Evolutionary conservation across 352 stramenopile species (phyloP).

Genomic region (Phytophthora nicotianae): DNA sequence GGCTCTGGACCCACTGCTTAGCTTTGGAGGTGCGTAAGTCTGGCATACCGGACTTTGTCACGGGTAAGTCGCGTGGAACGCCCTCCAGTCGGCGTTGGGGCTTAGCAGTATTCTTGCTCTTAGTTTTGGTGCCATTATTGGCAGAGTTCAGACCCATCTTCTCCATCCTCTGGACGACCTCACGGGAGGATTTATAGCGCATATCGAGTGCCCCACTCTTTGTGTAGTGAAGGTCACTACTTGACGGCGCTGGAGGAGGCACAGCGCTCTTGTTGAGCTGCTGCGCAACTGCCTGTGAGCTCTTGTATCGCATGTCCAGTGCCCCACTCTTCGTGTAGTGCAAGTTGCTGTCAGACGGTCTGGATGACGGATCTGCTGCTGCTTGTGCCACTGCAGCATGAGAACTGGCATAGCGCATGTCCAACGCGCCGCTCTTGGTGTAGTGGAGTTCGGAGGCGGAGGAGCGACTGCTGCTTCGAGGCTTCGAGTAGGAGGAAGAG

Average conservation of each 20-base stretch:
- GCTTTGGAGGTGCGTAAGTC: slow-evolving; percentile 31
- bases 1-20: slow-evolving; percentile 37
- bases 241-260: slow-evolving; percentile 10
- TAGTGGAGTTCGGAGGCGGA: slow-evolving; percentile 24
- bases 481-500: slow-evolving; percentile 1
- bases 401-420: slow-evolving; percentile 34
- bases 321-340: slow-evolving; percentile 32
- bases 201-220: slow-evolving; percentile 33
- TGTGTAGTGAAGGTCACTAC: slow-evolving; percentile 21
- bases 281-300: slow-evolving; percentile 22
- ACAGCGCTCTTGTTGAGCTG: slow-evolving; percentile 12
- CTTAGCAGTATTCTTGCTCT: slow-evolving; percentile 12
- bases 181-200: slow-evolving; percentile 32
- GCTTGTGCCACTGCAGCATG: slow-evolving; percentile 13
- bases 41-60: slow-evolving; percentile 31
- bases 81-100: slow-evolving; percentile 10
- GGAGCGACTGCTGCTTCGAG: slow-evolving; percentile 7
- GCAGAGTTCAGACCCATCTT: slow-evolving; percentile 16
- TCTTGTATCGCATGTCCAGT: slow-evolving; percentile 34
- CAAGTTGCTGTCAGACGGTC: slow-evolving; percentile 13
- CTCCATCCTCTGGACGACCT: slow-evolving; percentile 30
- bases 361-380: not conserved
- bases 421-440: slow-evolving; percentile 27
- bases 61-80: slow-evolving; percentile 20
- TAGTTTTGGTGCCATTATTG: not conserved